Evolutionary conservation across 495 filamentous ascomycete genomes (phyloP).

Genomic region (Thermochaetoides thermophila): DNA sequence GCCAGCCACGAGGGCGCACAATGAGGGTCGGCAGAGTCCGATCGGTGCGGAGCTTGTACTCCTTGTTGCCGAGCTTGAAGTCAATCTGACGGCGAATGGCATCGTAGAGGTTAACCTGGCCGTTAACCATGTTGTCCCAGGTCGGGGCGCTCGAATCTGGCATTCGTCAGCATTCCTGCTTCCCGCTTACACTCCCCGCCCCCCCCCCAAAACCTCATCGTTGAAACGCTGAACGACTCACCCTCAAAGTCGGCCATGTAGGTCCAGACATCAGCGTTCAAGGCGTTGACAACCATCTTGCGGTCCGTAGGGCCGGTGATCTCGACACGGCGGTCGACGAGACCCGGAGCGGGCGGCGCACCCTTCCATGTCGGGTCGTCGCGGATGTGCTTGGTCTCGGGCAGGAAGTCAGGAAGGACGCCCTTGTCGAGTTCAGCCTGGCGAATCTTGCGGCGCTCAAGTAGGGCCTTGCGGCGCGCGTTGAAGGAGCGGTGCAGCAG

Average conservation of each 20-base stretch:
- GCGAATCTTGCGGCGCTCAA: conserved; percentile 72
- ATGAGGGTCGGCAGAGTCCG: conserved; percentile 66
- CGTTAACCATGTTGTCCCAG: conserved; percentile 99
- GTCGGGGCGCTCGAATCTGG: conserved; percentile 91
- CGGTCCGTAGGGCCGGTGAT: conserved; percentile 96
- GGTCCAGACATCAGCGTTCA: conserved; percentile 96
- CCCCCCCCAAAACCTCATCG: too few species aligned
- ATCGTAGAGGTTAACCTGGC: conserved; percentile 96
- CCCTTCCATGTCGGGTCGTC: conserved; percentile 92
- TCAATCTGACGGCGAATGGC: conserved; percentile 89
- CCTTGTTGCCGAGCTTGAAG: conserved; percentile 89
- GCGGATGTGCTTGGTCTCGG: conserved; percentile 90
- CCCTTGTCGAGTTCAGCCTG: conserved; percentile 94
- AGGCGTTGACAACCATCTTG: conserved; percentile 98
- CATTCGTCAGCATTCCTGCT: too few species aligned
- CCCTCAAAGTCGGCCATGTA: conserved; percentile 99
- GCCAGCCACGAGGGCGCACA: conserved; percentile 79
- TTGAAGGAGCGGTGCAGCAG: conserved; percentile 94
- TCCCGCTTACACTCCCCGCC: too few species aligned
- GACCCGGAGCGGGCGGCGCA: conserved; percentile 79
- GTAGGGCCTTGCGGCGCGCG: conserved; percentile 68
- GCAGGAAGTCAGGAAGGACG: conserved; percentile 82
- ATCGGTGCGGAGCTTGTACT: conserved; percentile 93
- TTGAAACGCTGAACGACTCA: conserved; percentile 20
- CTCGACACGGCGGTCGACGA: conserved; percentile 93